Base-by-base conservation (phyloP, 2,329 filamentous ascomycete genomes). In the Beauveria medogensis region DNA sequence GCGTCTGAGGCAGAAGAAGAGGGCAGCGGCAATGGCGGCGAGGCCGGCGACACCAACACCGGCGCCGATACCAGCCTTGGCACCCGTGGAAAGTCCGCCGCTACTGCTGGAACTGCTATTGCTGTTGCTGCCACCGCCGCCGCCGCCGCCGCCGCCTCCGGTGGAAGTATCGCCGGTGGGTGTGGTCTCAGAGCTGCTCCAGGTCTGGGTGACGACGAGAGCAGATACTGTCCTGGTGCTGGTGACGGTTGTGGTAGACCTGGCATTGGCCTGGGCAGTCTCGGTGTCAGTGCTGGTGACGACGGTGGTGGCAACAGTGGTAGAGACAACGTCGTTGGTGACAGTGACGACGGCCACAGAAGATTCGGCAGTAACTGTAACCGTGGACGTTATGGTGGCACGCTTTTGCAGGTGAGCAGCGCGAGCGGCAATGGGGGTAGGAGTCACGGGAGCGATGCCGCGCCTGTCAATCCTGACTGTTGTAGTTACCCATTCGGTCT, bases 31-130 rank as follows among this genome's bases (percentile, higher is more conserved):
- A 50, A 75, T 60, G 59, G 74, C n/a, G 41, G 68, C 63, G 10
- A 77, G 68, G 22, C 67, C 76, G 56, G 64, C 76, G 24, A 75
- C 67, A 63, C 71, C 75, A 20, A 69, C 72, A 55, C 73, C 76
- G 24, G 71, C 72, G 58, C 76, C 76, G 43, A 78, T 78, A 59
- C 76, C 76, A 48, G 73, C 74, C 72, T 78, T 77, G 63, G 75
- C 76, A 30, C 75, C 76, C 7, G 71, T 75, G 1, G 73, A 74
- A 10, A 78, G 70, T 5, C 75, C 73, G 10, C 66, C 64, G 63
- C 62, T 64, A 43, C 18, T 57, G 20, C 34, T 24, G 7, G 20
- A 16, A 14, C 37, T 58, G 37, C 61, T 50, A 41, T 58, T 44
- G 61, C 50, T 60, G 60, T 63, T 62, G 61, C 20, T 63, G 62